phyloP scores from a whole-genome alignment of 2,329 filamentous ascomycete species.

The Cytospora piceae region DNA sequence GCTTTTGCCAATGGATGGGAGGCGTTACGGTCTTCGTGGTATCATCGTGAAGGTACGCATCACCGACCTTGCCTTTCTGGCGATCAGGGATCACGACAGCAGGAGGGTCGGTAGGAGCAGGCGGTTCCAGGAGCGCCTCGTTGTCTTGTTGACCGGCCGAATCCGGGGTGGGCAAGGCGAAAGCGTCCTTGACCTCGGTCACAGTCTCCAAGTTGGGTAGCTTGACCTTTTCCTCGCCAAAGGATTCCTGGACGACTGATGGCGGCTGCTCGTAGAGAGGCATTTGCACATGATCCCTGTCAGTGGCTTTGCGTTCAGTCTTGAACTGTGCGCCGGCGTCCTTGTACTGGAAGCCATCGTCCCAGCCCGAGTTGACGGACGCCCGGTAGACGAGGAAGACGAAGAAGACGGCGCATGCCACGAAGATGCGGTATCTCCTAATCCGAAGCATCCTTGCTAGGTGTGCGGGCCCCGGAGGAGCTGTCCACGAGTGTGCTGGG shows the following conservation, averaged over 20 bases:
- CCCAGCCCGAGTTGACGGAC: slow-evolving; percentile 45
- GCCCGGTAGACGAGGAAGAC: slow-evolving; percentile 59
- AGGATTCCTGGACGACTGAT: slow-evolving; percentile 14
- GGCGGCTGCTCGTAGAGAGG: slow-evolving; percentile 7
- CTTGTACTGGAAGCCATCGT: slow-evolving; percentile 30
- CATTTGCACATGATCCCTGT: slow-evolving; percentile 9
- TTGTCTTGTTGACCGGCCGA: slow-evolving; percentile 26
- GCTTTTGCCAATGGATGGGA: slow-evolving; percentile 72
- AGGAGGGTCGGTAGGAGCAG: slow-evolving; percentile 34
- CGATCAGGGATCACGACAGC: slow-evolving; percentile 39
- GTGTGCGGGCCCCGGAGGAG: background rate
- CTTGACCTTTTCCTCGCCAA: slow-evolving; percentile 30
- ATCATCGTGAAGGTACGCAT: slow-evolving; percentile 30
- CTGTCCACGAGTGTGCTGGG: background rate
- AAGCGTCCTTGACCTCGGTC: slow-evolving; percentile 35
- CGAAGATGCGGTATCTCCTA: slow-evolving; percentile 64
- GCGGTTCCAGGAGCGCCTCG: slow-evolving; percentile 35
- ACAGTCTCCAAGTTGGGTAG: slow-evolving; percentile 38
- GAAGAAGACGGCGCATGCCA: slow-evolving; percentile 58
- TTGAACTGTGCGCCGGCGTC: slow-evolving; percentile 18
- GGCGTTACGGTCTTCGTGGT: slow-evolving; percentile 30
- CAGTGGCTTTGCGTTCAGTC: slow-evolving; percentile 7
- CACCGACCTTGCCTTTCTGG: slow-evolving; percentile 33
- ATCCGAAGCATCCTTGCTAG: slow-evolving; percentile 55
- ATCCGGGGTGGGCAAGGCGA: slow-evolving; percentile 34